Evolutionary conservation across 495 filamentous ascomycete genomes (phyloP).

Genomic region (Aspergillus leporis): DNA sequence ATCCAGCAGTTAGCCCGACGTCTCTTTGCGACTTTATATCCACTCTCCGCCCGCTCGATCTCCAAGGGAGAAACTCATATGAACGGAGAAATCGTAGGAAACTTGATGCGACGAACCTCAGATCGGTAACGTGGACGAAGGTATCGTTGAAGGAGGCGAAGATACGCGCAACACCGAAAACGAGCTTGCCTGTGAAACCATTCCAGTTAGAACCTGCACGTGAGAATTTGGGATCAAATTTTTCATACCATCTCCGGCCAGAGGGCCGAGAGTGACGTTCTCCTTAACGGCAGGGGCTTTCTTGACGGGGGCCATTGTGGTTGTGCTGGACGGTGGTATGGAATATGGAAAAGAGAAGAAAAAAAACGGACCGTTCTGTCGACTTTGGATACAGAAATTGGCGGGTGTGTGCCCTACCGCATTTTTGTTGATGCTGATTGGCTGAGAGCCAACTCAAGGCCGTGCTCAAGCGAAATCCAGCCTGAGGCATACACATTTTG

Average conservation of each 20-base stretch:
- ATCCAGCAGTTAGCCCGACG: constrained; percentile 62
- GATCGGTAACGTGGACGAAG: constrained; percentile 99
- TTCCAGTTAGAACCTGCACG: constrained; percentile 25
- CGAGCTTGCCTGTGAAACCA: constrained; percentile 70
- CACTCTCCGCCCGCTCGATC: background rate
- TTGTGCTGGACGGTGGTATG: constrained; percentile 42
- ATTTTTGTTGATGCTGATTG: constrained; percentile 29
- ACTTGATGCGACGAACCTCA: constrained; percentile 65
- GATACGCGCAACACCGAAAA: constrained; percentile 98
- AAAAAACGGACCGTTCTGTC: constrained; percentile 20
- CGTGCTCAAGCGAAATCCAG: constrained; percentile 35
- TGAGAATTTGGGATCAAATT: too few relatives aligned
- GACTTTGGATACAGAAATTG: constrained; percentile 31
- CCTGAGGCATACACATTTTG: constrained; percentile 18
- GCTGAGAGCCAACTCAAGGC: constrained; percentile 5
- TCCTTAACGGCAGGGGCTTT: constrained; percentile 74
- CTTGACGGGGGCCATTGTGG: constrained; percentile 84
- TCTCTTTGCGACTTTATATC: background rate
- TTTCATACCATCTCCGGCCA: constrained; percentile 78
- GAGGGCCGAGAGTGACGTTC: constrained; percentile 97
- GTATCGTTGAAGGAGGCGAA: constrained; percentile 99
- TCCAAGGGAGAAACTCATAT: background rate
- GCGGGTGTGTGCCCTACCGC: constrained; percentile 49
- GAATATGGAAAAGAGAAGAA: constrained; percentile 41
- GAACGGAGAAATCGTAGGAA: background rate